phyloP scores from a whole-genome alignment of 2,329 filamentous ascomycete species.

The Paecilomyces dactylethromorphus region DNA sequence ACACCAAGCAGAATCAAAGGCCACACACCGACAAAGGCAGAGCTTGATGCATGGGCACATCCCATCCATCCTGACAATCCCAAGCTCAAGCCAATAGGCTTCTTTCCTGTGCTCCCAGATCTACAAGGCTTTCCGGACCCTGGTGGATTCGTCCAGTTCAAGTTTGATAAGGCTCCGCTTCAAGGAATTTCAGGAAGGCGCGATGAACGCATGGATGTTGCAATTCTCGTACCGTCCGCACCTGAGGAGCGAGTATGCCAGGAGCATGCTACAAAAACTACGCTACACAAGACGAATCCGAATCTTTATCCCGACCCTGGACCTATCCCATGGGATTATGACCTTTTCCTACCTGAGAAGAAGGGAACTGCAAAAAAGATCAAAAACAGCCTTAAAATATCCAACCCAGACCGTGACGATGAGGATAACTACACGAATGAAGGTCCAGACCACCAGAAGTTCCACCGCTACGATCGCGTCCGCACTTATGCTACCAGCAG shows the following conservation, averaged over 20 bases:
- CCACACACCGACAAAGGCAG: conserved; percentile 47
- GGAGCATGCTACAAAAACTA: conserved; percentile 42
- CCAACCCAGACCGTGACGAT: conserved; percentile 48
- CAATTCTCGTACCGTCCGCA: conserved; percentile 47
- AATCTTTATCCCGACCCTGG: conserved; percentile 45
- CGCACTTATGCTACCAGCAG: conserved; percentile 56
- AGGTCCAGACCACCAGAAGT: conserved; percentile 35
- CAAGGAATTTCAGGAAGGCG: conserved; percentile 42
- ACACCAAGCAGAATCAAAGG: conserved; percentile 47
- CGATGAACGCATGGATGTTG: conserved; percentile 55
- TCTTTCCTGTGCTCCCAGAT: conserved; percentile 56
- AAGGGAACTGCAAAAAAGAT: conserved; percentile 43
- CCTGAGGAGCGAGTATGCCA: conserved; percentile 43
- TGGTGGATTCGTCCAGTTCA: conserved; percentile 54
- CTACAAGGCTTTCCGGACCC: conserved; percentile 54
- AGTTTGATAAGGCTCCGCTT: conserved; percentile 56
- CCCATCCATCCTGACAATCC: conserved; percentile 55
- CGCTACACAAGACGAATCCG: conserved; percentile 45
- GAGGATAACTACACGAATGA: conserved; percentile 44
- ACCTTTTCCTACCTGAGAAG: conserved; percentile 51
- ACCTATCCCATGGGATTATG: conserved; percentile 51
- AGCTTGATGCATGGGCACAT: conserved; percentile 53
- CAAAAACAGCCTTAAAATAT: conserved; percentile 49
- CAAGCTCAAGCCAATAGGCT: conserved; percentile 51
- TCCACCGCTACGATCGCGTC: conserved; percentile 50